A percentile compares a stretch with the other conserved stretches of the same genome.
Conservation (phyloP, 2,329 filamentous ascomycete species). For the Penicillium olsonii region DNA sequence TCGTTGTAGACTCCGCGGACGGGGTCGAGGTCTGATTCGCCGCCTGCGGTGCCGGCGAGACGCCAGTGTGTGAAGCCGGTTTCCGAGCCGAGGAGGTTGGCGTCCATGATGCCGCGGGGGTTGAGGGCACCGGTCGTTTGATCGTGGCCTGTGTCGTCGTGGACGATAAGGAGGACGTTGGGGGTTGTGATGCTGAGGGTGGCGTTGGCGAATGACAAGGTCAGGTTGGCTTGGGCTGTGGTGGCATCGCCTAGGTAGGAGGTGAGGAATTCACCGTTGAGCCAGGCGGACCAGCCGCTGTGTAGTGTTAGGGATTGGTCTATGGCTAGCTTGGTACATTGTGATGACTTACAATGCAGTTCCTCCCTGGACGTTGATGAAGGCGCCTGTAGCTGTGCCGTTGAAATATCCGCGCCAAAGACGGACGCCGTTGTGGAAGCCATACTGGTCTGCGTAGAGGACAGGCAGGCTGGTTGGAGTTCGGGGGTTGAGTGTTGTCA, state of each 20-base stretch:
- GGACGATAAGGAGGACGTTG: constrained; percentile 62
- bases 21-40: constrained; percentile 55
- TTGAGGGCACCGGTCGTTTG: constrained; percentile 32
- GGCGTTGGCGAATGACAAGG: constrained; percentile 55
- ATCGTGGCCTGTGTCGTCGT: constrained; percentile 51
- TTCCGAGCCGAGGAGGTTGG: constrained; percentile 50
- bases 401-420: constrained; percentile 50
- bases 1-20: constrained; percentile 59
- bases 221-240: constrained; percentile 27
- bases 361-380: constrained; percentile 57
- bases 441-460: constrained; percentile 51
- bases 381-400: constrained; percentile 36
- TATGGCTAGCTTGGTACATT: neutral
- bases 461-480: constrained; percentile 48
- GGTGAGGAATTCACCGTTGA: constrained; percentile 60
- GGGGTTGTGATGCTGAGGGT: constrained; percentile 52
- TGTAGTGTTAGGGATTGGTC: neutral
- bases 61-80: constrained; percentile 58
- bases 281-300: constrained; percentile 58
- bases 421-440: constrained; percentile 48
- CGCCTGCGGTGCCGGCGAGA: constrained; percentile 59
- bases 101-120: constrained; percentile 44
- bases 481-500: constrained; percentile 43
- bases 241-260: constrained; percentile 52
- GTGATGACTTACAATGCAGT: constrained; percentile 43